Conservation (phyloP, 106 monocot genomes). For the Allium sativum region DNA sequence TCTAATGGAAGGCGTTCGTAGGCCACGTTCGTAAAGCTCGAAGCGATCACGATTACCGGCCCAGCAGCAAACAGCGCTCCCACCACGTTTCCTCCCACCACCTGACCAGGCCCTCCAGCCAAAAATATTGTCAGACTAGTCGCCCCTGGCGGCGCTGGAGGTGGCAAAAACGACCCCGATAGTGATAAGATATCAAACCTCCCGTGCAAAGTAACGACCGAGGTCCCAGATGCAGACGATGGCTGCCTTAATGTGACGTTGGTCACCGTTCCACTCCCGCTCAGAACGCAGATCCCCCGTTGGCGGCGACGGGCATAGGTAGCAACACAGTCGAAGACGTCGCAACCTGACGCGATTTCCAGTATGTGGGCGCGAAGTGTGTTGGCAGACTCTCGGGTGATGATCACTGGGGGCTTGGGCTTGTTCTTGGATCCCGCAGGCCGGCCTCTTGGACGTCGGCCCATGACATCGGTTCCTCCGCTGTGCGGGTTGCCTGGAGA, state of each 20-base stretch:
- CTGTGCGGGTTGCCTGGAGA: neutral
- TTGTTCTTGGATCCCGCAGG: conserved; percentile 62
- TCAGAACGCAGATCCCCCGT: conserved; percentile 51
- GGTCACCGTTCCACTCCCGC: conserved; percentile 52
- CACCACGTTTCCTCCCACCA: conserved; percentile 57
- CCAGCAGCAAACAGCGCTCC: conserved; percentile 40
- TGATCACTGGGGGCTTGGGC: conserved; percentile 64
- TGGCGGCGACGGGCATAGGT: conserved; percentile 40
- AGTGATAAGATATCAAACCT: conserved; percentile 20
- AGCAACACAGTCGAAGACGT: conserved; percentile 44
- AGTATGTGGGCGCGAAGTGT: conserved; percentile 44
- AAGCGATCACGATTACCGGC: conserved; percentile 45
- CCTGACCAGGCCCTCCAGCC: conserved; percentile 47
- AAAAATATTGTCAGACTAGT: conserved; percentile 41
- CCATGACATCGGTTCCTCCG: neutral
- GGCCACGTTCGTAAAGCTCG: conserved; percentile 50
- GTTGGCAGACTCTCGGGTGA: conserved; percentile 55
- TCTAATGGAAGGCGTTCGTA: conserved; percentile 53
- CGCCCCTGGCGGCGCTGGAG: conserved; percentile 38
- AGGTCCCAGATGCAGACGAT: conserved; percentile 25
- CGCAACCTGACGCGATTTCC: conserved; percentile 41
- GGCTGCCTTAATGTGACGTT: conserved; percentile 59
- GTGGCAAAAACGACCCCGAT: conserved; percentile 42
- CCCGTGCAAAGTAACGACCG: conserved; percentile 27
- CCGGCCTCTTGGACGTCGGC: conserved; percentile 29